Evolutionary conservation across 768 basidiomycete genomes (phyloP).

Genomic region (Leccinum subgranulosum): DNA sequence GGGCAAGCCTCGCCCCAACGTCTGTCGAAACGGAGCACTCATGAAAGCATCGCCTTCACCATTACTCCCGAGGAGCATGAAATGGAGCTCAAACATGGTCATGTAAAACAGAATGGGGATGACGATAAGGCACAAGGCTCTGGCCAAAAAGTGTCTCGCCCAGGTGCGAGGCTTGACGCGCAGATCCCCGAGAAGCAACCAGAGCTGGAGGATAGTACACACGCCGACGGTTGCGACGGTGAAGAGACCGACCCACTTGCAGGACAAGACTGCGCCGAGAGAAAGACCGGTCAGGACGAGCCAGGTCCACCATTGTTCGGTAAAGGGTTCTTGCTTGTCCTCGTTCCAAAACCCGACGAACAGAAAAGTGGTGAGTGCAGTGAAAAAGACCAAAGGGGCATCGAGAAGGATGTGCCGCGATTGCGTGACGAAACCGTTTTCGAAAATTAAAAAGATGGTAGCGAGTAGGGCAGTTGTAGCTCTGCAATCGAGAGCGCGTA

Average conservation of each 20-base stretch:
- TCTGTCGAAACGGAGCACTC: constrained; percentile 99
- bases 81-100: constrained; percentile 95
- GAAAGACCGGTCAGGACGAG: constrained; percentile 82
- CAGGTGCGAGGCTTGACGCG: constrained; percentile 73
- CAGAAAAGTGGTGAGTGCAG: constrained; percentile 80
- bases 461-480: constrained; percentile 91
- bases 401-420: constrained; percentile 97
- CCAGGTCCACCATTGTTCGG: constrained; percentile 90
- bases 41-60: constrained; percentile 99
- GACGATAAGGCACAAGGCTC: constrained; percentile 85
- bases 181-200: constrained; percentile 85
- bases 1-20: constrained; percentile 81
- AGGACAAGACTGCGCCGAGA: constrained; percentile 88
- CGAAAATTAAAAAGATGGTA: constrained; percentile 89
- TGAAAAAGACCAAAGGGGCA: constrained; percentile 98
- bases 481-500: constrained; percentile 89
- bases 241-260: constrained; percentile 99
- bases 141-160: constrained; percentile 81
- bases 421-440: constrained; percentile 94
- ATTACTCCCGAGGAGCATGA: constrained; percentile 80
- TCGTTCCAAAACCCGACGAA: constrained; percentile 93
- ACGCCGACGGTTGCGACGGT: constrained; percentile 93
- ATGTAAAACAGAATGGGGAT: constrained; percentile 90
- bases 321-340: constrained; percentile 81
- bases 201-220: constrained; percentile 81